These are phyloP conservation scores for Acidiella bohemica DNA, from an alignment of 495 filamentous ascomycete genomes.

Conservation along the genomic window DNA sequence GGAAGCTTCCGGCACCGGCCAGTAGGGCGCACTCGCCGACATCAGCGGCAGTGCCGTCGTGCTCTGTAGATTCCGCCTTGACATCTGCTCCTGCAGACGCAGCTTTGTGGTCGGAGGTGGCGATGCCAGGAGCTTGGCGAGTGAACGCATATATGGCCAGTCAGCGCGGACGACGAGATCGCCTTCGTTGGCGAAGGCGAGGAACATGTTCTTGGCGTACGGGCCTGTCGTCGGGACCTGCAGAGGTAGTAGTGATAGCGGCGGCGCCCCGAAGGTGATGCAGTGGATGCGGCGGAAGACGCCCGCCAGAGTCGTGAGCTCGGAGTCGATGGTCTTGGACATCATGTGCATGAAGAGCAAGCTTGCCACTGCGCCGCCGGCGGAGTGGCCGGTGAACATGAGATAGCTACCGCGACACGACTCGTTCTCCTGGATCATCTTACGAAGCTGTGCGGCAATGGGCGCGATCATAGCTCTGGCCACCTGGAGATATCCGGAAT, in stretches of 20 bases:
- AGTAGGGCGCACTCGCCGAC: conserved; percentile 30
- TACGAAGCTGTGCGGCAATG: conserved; percentile 52
- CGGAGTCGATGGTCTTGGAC: conserved; percentile 41
- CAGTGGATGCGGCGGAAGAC: conserved; percentile 68
- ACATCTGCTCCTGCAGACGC: conserved; percentile 10
- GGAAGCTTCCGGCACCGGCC: conserved; percentile 47
- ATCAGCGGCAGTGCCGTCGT: conserved; percentile 1
- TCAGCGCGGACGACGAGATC: conserved; percentile 69
- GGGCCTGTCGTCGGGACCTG: conserved; percentile 37
- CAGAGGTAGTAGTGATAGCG: conserved; percentile 56
- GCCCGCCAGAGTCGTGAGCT: conserved; percentile 51
- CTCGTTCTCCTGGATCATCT: conserved; percentile 56
- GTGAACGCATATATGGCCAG: conserved; percentile 53
- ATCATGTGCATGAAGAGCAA: conserved; percentile 72
- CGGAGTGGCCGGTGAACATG: conserved; percentile 71
- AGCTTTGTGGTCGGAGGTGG: conserved; percentile 37
- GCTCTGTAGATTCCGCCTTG: not conserved
- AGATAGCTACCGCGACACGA: conserved; percentile 46
- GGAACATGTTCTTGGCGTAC: conserved; percentile 48
- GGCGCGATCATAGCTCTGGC: conserved; percentile 60
- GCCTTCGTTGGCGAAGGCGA: conserved; percentile 70
- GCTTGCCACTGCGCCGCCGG: conserved; percentile 66
- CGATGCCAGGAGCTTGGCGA: conserved; percentile 54
- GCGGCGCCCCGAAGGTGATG: conserved; percentile 69
- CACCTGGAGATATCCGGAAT: conserved; percentile 62